These are phyloP conservation scores for Avena atlantica DNA, from an alignment of 176 grass and related monocot species.

Conservation along the genomic window DNA sequence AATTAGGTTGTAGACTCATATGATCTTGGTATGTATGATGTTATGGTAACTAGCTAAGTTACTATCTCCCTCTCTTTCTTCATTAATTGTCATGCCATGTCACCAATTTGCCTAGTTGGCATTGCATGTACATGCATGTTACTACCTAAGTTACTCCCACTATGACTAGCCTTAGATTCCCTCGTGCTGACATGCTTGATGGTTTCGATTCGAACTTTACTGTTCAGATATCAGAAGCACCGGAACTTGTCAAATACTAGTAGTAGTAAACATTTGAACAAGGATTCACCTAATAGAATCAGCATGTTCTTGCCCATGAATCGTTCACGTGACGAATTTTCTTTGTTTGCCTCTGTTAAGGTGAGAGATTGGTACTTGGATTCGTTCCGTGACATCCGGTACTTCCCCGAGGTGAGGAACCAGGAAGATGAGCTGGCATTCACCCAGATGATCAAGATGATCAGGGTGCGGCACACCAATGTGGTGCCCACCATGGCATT, in stretches of 20 bases:
- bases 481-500: conserved; percentile 92
- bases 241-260: not conserved
- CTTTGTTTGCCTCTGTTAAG: conserved; percentile 36
- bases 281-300: not conserved
- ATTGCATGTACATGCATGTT: too few relatives aligned
- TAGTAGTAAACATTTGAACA: conserved; percentile 17
- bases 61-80: too few relatives aligned
- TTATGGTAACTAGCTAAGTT: too few relatives aligned
- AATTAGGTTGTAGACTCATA: too few relatives aligned
- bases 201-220: conserved; percentile 17
- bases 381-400: conserved; percentile 85
- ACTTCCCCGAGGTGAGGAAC: conserved; percentile 67
- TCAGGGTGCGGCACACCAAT: conserved; percentile 88
- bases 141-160: too few relatives aligned
- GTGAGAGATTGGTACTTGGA: conserved; percentile 90
- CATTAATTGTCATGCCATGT: too few relatives aligned
- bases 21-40: too few relatives aligned
- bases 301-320: not conserved
- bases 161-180: too few relatives aligned
- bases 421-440: conserved; percentile 68
- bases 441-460: conserved; percentile 88
- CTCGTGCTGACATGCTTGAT: conserved; percentile 21
- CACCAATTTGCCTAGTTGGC: too few relatives aligned
- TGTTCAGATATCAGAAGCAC: conserved; percentile 17
- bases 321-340: conserved; percentile 23